Percentiles rank a stretch among this genome's conserved stretches.
These are phyloP conservation scores for Eucalyptus grandis DNA, from an alignment of 345 rosid genomes.

Conservation along the genomic window DNA sequence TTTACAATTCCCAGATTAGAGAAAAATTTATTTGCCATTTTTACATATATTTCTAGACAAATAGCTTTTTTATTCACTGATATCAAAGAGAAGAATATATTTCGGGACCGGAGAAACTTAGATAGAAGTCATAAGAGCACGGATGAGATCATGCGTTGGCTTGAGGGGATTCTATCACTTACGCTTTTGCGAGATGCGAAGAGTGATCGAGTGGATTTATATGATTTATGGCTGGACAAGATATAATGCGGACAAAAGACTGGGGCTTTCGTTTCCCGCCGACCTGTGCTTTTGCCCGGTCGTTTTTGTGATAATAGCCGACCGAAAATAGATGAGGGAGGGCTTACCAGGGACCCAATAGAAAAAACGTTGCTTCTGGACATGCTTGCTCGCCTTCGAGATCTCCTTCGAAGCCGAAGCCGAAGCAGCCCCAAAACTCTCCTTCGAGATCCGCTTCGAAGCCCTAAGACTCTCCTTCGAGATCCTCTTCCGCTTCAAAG, in stretches of 20 bases:
- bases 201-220: constrained; percentile 50
- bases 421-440: too few relatives aligned
- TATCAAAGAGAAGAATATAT: constrained; percentile 27
- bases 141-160: constrained; percentile 57
- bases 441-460: too few relatives aligned
- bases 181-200: constrained; percentile 54
- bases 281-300: too few relatives aligned
- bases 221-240: constrained; percentile 77
- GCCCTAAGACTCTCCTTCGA: too few relatives aligned
- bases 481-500: neutral
- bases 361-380: neutral
- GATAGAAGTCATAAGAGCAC: constrained; percentile 18
- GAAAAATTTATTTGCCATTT: constrained; percentile 46
- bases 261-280: too few relatives aligned
- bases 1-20: constrained; percentile 25
- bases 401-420: neutral
- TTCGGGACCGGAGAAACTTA: constrained; percentile 39
- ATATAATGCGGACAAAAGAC: too few relatives aligned
- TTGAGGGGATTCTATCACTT: constrained; percentile 69
- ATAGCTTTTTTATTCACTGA: constrained; percentile 43
- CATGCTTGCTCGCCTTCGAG: neutral
- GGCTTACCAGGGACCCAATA: neutral
- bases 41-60: constrained; percentile 39
- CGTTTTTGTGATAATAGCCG: too few relatives aligned
- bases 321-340: neutral